A percentile compares a stretch with the other conserved stretches of the same genome.
Conservation (phyloP, 2,329 filamentous ascomycete genomes). For the Pseudogymnoascus sp. region DNA sequence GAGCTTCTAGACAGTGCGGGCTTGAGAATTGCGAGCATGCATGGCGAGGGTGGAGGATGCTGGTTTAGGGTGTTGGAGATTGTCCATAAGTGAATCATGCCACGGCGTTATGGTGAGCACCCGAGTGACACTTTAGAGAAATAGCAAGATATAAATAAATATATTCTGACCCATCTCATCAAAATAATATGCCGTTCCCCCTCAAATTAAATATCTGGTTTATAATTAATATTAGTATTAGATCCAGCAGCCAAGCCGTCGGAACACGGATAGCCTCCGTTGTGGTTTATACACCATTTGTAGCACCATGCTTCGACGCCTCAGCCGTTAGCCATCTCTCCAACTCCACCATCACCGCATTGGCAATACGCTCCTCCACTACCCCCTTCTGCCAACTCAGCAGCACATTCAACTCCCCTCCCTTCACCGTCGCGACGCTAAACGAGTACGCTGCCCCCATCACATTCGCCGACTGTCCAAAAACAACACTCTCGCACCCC, state of each 20-base stretch:
- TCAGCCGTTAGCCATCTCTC: constrained; percentile 1
- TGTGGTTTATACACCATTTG: neutral
- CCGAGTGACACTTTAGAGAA: neutral
- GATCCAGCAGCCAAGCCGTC: too few relatives aligned
- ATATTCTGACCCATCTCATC: neutral
- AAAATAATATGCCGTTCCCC: neutral
- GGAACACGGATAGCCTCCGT: neutral
- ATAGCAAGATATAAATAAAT: neutral
- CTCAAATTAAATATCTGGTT: neutral
- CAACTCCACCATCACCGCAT: neutral
- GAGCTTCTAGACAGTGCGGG: constrained; percentile 10
- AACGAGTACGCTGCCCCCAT: constrained; percentile 36
- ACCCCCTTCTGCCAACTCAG: constrained; percentile 41
- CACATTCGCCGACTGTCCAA: constrained; percentile 40
- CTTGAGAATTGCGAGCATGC: neutral
- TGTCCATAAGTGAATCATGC: neutral
- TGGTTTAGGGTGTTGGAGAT: neutral
- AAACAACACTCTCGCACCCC: constrained; percentile 37
- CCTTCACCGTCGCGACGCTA: constrained; percentile 39
- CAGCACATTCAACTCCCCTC: constrained; percentile 33
- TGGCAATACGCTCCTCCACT: neutral
- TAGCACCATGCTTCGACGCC: neutral
- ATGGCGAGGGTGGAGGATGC: constrained; percentile 1
- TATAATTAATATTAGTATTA: neutral
- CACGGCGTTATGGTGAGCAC: neutral